phyloP scores from a whole-genome alignment of 2,329 filamentous ascomycete species.

The Mollisia scopiformis region DNA sequence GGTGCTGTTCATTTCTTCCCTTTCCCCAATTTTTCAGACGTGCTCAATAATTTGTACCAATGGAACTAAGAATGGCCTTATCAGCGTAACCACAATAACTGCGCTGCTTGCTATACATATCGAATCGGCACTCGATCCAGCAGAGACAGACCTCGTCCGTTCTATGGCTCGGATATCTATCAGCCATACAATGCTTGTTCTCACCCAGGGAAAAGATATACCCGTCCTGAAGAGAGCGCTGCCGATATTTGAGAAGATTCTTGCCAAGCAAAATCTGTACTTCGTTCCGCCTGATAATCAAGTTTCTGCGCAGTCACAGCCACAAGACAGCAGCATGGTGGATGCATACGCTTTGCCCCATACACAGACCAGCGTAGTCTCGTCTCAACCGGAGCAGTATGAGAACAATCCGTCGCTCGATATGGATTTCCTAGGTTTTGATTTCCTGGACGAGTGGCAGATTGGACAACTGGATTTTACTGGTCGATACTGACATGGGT shows the following conservation, averaged over 20 bases:
- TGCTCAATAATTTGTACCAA: slow-evolving; percentile 8
- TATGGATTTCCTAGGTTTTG: slow-evolving; percentile 11
- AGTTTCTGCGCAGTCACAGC: slow-evolving; percentile 11
- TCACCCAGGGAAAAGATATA: slow-evolving; percentile 11
- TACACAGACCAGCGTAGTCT: slow-evolving; percentile 8
- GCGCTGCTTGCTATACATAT: slow-evolving; percentile 10
- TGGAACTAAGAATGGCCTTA: slow-evolving; percentile 8
- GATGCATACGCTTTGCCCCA: slow-evolving; percentile 10
- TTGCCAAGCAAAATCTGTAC: slow-evolving; percentile 13
- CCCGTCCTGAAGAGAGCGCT: slow-evolving; percentile 11
- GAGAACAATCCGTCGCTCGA: slow-evolving; percentile 10
- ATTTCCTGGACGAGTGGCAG: slow-evolving; percentile 13
- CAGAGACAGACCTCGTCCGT: slow-evolving; percentile 10
- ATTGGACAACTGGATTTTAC: slow-evolving; percentile 11
- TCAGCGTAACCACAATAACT: slow-evolving; percentile 13
- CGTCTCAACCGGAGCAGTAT: slow-evolving; percentile 6
- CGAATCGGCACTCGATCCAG: slow-evolving; percentile 10
- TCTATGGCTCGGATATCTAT: slow-evolving; percentile 13
- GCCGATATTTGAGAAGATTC: slow-evolving; percentile 9
- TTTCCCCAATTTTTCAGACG: not conserved
- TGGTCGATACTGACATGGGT: slow-evolving; percentile 6
- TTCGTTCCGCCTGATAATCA: slow-evolving; percentile 8
- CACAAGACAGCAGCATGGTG: slow-evolving; percentile 10
- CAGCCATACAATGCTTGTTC: slow-evolving; percentile 12
- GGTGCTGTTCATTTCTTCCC: slow-evolving; percentile 8